Evolutionary conservation across 768 basidiomycete genomes (phyloP), one percentile per base, ranked within the genome.

Genomic region (Tylopilus vinaceipallidus): DNA sequence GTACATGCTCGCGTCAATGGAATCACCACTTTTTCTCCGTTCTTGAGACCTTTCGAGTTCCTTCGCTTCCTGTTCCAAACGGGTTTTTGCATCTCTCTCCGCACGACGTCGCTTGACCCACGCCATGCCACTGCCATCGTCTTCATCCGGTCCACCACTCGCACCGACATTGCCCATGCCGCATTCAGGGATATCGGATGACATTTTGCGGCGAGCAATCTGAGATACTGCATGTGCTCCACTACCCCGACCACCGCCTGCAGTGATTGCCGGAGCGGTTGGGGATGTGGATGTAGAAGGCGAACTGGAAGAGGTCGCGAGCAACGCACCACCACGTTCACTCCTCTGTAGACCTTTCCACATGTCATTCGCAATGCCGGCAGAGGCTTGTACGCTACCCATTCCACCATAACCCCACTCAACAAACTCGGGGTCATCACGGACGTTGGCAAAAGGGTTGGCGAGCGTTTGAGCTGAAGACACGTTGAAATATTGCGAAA

Each of bases 401-500:
- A 92, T 86, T 3, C 88, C 88, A 27, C 88, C 88, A 50, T 87
- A 89, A 0, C 92, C 92, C 92, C 92, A 95, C 67, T 95, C 92
- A 14, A 92, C 89, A 57, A 95, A 95, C 62, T 86, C 86, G 27
- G 87, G 86, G 0, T 83, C 79, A 24, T 83, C 82, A 5, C 75
- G 74, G 13, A 74, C 82, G 49, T 75, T 83, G 6, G 79, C 84
- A 55, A 88, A 88, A 0, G 77, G 82, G 59, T 88, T 83, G 6
- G 70, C 67, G 42, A 70, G 70, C 11, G 61, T 62, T 30, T 71
- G 68, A 42, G 61, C 61, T 58, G 17, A 26, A 4, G n/a, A 37
- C 23, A 43, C 1, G 32, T 30, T 43, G 6, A 26, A 41, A 37
- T 12, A 6, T n/a, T 23, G 14, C 9, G 20, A 35, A 19, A 24